Evolutionary conservation across 176 grass and related monocot genomes (phyloP).

Genomic region (Musa acuminata): DNA sequence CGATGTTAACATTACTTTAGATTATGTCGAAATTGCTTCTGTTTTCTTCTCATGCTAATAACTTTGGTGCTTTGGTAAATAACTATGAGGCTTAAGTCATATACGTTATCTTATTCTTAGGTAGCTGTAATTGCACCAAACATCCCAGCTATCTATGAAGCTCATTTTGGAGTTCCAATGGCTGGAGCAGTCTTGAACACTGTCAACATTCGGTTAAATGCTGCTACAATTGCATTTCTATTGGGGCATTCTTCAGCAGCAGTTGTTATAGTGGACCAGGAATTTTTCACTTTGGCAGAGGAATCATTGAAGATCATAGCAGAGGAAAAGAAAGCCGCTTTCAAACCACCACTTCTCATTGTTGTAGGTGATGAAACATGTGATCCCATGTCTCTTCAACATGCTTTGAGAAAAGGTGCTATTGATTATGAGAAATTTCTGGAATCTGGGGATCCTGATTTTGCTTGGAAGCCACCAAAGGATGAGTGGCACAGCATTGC

Average conservation of each 20-base stretch:
- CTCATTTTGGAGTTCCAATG: constrained; percentile 97
- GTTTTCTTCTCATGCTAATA: neutral
- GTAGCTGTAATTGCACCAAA: constrained; percentile 94
- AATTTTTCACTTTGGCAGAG: constrained; percentile 63
- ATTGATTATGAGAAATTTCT: constrained; percentile 74
- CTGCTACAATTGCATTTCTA: constrained; percentile 64
- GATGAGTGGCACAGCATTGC: constrained; percentile 93
- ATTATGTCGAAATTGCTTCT: neutral
- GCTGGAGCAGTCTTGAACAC: constrained; percentile 75
- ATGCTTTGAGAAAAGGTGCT: constrained; percentile 61
- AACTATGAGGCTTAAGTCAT: neutral
- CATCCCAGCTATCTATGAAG: constrained; percentile 79
- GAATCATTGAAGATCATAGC: constrained; percentile 64
- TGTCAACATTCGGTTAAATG: constrained; percentile 72
- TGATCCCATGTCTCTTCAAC: constrained; percentile 34
- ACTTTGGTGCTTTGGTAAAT: neutral
- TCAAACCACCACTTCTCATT: constrained; percentile 63
- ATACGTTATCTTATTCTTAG: constrained; percentile 19
- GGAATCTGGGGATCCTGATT: constrained; percentile 58
- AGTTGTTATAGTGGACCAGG: constrained; percentile 79
- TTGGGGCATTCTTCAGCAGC: constrained; percentile 64
- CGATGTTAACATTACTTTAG: no score
- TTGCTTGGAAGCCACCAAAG: constrained; percentile 66
- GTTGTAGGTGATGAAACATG: constrained; percentile 67
- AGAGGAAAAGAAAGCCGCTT: constrained; percentile 43